These are phyloP conservation scores for Saccharomyces pastorianus DNA, from an alignment of 1,139 yeast genomes.

Conservation along the genomic window DNA sequence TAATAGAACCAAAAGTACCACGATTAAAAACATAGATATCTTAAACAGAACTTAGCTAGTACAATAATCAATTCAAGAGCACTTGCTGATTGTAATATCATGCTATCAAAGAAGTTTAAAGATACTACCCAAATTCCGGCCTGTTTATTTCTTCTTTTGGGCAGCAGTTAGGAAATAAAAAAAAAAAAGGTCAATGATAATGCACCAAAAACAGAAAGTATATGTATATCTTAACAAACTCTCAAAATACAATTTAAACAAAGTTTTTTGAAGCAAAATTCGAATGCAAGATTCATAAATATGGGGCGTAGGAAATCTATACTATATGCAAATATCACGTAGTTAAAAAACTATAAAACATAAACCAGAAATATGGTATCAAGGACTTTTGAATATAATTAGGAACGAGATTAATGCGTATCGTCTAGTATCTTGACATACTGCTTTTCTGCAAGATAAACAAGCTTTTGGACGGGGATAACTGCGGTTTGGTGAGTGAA, in stretches of 20 bases:
- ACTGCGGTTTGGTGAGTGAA: conserved; percentile 76
- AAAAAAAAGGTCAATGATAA: too few relatives aligned
- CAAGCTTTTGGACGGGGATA: conserved; percentile 62
- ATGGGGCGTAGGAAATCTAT: neutral
- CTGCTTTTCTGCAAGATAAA: conserved; percentile 48
- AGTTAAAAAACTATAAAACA: neutral
- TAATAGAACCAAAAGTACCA: conserved; percentile 81
- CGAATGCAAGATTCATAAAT: neutral
- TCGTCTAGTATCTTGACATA: conserved; percentile 35
- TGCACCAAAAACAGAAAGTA: neutral
- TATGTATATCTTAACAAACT: neutral
- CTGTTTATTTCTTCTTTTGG: neutral
- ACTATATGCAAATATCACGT: neutral
- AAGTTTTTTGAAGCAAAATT: neutral
- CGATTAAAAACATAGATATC: conserved; percentile 57
- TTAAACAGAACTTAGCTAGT: conserved; percentile 10
- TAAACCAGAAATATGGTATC: neutral
- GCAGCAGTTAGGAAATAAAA: neutral
- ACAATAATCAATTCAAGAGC: neutral
- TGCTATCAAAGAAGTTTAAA: neutral
- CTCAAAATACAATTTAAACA: neutral
- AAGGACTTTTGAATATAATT: neutral
- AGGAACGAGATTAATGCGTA: conserved; percentile 12
- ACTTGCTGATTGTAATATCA: neutral
- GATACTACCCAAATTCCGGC: too few relatives aligned